Evolutionary conservation across 2,329 filamentous ascomycete genomes (phyloP), one percentile per base, ranked within the genome.

Genomic region (Fusarium napiforme): DNA sequence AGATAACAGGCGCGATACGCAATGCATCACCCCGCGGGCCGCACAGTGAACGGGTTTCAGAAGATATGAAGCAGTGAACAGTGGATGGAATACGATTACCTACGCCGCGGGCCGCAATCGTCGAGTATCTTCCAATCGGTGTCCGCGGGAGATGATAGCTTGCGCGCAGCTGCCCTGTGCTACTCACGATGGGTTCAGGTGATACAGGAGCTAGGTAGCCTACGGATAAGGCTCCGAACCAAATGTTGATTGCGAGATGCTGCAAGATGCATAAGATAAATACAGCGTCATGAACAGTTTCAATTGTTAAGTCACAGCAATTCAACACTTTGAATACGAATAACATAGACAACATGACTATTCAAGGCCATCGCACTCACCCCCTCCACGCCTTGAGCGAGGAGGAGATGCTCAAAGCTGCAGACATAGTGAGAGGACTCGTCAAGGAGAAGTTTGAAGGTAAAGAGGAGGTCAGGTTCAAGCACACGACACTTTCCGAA

Each of bases 381-480:
- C 49, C 49, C 11, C 49, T 53, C 18, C 34, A 53, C 34, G 49
- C 49, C 9, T 37, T 53, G 23, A 53, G 49, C 34, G 34, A 53
- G n/a, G 34, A 26, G n/a, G 49, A 53, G 18, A 37, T 53, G 49
- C 49, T 53, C 19, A 39, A 37, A 37, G 49, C 49, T 11, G 49
- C 49, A 5, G 49, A 39, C 4, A 37, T 37, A 16, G 49, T 53
- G 6, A 53, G 6, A 21, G 18, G 2, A 2, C 23, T 53, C 0
- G 18, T 53, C 34, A 53, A 53, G 6, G 49, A 21, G 9, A 53
- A 37, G 18, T 37, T 21, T 0, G 3, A 28, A 10, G 34, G 18
- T 2, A 37, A 6, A 1, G 49, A 53, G 9, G 49, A 37, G 7
- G 49, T 28, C 18, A 36, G 23, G 0, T 53, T 53, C 18, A 53